Percentiles rank a stretch among this genome's conserved stretches.
phyloP scores from a whole-genome alignment of 345 rosid species.

The Rhizophora apiculata region DNA sequence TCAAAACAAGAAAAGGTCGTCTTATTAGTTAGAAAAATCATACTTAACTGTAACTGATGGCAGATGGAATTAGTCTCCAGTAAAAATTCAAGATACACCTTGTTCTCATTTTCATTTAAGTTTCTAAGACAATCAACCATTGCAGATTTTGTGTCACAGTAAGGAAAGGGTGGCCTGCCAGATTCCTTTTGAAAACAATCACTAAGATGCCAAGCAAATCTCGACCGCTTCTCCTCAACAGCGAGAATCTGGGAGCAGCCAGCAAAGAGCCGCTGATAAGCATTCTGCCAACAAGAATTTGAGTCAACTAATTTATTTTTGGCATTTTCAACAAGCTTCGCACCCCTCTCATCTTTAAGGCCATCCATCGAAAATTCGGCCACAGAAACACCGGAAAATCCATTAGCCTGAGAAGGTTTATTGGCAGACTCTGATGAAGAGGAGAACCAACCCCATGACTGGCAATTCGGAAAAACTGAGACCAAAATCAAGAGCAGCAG shows the following conservation, averaged over 20 bases:
- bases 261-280: constrained; percentile 52
- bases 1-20: neutral
- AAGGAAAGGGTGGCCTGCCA: constrained; percentile 53
- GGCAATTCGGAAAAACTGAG: constrained; percentile 28
- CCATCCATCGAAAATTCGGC: constrained; percentile 65
- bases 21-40: neutral
- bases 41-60: constrained; percentile 69
- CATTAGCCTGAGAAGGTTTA: constrained; percentile 5
- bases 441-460: constrained; percentile 57
- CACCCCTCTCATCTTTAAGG: constrained; percentile 40
- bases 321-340: constrained; percentile 48
- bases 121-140: constrained; percentile 57
- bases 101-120: constrained; percentile 50
- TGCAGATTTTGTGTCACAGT: constrained; percentile 38
- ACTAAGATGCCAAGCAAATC: constrained; percentile 81
- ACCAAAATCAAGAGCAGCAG: constrained; percentile 27
- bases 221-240: constrained; percentile 57
- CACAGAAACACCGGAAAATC: constrained; percentile 18
- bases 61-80: constrained; percentile 82
- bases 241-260: constrained; percentile 68
- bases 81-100: constrained; percentile 58
- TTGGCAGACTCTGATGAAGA: constrained; percentile 24
- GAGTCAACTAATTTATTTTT: constrained; percentile 40
- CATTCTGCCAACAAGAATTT: constrained; percentile 69
- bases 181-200: constrained; percentile 79